phyloP scores from a whole-genome alignment of 2,329 filamentous ascomycete species.

The Penicillium sp. region DNA sequence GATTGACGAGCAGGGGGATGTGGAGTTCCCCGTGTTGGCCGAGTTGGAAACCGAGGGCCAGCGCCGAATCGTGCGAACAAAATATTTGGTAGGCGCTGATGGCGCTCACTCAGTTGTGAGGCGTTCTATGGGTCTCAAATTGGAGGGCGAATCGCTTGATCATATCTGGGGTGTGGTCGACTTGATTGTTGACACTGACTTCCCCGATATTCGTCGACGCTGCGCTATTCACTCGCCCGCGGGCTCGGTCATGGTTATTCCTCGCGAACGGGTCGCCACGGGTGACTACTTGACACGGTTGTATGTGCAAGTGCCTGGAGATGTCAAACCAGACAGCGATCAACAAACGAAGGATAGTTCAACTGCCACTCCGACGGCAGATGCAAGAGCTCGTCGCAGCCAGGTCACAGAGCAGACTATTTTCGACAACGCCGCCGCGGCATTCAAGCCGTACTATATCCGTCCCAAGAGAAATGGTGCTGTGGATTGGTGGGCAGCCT shows the following conservation, averaged over 20 bases:
- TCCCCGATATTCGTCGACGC: constrained; percentile 79
- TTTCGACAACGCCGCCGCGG: constrained; percentile 65
- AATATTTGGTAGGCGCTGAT: constrained; percentile 72
- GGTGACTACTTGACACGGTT: constrained; percentile 71
- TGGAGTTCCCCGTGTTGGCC: constrained; percentile 39
- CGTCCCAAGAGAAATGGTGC: constrained; percentile 58
- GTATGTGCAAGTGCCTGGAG: constrained; percentile 52
- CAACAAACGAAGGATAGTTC: constrained; percentile 13
- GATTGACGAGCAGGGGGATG: constrained; percentile 54
- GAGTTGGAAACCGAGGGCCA: constrained; percentile 33
- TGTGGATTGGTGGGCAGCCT: constrained; percentile 75
- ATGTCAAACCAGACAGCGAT: constrained; percentile 30
- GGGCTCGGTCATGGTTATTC: constrained; percentile 79
- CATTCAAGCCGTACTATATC: constrained; percentile 67
- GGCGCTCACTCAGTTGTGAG: constrained; percentile 69
- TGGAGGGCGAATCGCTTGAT: constrained; percentile 69
- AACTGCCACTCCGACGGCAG: constrained; percentile 61
- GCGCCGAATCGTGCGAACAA: constrained; percentile 56
- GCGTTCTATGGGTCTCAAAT: constrained; percentile 50
- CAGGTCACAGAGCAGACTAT: constrained; percentile 66
- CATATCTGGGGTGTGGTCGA: constrained; percentile 79
- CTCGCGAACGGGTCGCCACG: constrained; percentile 61
- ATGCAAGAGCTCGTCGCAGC: constrained; percentile 63
- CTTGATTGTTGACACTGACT: constrained; percentile 70
- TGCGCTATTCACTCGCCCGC: constrained; percentile 73